Conservation (phyloP, 148 eudicot species). For the Camellia sinensis region DNA sequence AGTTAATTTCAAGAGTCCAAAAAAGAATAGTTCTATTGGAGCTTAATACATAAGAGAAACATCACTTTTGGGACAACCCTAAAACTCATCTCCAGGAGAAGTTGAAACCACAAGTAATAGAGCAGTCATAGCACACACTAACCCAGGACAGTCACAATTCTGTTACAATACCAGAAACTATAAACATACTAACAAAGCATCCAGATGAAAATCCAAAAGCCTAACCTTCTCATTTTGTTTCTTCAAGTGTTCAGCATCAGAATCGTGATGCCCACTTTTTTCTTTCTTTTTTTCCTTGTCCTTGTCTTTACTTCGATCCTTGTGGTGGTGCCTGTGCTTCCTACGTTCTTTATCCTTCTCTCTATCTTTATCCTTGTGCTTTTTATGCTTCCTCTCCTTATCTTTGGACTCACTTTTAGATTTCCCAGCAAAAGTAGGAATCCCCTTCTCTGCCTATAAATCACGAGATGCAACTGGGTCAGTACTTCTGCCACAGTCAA, state of each 20-base stretch:
- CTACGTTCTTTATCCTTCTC: constrained; percentile 94
- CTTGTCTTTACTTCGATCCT: constrained; percentile 88
- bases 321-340: constrained; percentile 93
- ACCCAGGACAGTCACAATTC: background rate
- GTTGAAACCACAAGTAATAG: background rate
- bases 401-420: constrained; percentile 76
- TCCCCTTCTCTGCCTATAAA: constrained; percentile 79
- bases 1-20: background rate
- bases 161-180: background rate
- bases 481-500: constrained; percentile 11
- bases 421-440: constrained; percentile 75
- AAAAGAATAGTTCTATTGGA: background rate
- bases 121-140: background rate
- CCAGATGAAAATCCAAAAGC: constrained; percentile 10
- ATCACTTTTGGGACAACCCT: constrained; percentile 6
- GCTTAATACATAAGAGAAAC: background rate
- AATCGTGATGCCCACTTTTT: constrained; percentile 65
- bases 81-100: background rate
- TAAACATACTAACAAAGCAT: background rate
- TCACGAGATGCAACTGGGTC: constrained; percentile 14
- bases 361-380: constrained; percentile 76
- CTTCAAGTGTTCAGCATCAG: constrained; percentile 73
- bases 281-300: constrained; percentile 88
- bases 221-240: constrained; percentile 90
- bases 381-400: constrained; percentile 89